Evolutionary conservation across 2,329 filamentous ascomycete species (phyloP).

Genomic region (Lachnellula hyalina): DNA sequence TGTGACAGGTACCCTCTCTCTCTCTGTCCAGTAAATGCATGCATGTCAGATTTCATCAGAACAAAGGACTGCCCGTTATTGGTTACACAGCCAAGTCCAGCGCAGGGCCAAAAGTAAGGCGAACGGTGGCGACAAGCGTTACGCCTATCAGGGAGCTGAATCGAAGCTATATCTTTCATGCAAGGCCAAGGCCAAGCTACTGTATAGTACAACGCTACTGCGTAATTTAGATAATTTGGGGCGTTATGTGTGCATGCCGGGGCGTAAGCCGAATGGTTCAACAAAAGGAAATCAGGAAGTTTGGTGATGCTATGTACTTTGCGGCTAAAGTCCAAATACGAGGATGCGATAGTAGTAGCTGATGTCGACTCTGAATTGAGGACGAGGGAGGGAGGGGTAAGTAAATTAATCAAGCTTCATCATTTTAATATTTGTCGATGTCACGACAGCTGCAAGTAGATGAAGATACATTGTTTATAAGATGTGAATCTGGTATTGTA

Average conservation of each 20-base stretch:
- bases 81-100: too few species aligned
- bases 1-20: background rate
- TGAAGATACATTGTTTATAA: background rate
- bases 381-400: background rate
- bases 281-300: too few species aligned
- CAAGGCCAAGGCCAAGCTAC: background rate
- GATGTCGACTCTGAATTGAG: background rate
- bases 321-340: background rate
- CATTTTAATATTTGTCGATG: background rate
- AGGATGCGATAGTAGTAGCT: background rate
- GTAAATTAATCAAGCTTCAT: background rate
- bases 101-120: background rate
- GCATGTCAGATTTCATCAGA: background rate
- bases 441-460: background rate
- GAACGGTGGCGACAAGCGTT: background rate
- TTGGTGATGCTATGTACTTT: background rate
- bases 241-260: too few species aligned
- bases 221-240: background rate
- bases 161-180: too few species aligned
- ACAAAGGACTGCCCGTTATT: background rate
- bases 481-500: constrained; percentile 13
- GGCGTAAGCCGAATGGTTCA: too few species aligned
- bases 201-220: background rate
- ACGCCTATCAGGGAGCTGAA: background rate
- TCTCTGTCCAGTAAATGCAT: background rate